Evolutionary conservation across 164 flowering plant species (phyloP).

Genomic region (Macadamia integrifolia): DNA sequence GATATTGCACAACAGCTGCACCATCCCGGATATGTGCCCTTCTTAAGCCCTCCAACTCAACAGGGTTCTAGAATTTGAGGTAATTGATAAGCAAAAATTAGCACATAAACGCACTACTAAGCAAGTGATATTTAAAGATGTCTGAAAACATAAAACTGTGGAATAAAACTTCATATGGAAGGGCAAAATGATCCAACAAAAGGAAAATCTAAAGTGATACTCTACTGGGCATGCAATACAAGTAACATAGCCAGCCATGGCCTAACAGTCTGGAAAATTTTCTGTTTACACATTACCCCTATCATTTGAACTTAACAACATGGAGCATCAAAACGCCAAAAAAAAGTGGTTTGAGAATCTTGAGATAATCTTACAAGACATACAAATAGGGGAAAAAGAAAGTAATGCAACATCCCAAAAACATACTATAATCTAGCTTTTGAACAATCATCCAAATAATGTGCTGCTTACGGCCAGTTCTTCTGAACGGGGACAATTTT

Average conservation of each 20-base stretch:
- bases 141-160: neutral
- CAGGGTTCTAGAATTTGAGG: slow-evolving; percentile 58
- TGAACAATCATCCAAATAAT: too few species aligned
- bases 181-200: neutral
- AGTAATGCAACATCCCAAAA: too few species aligned
- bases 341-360: neutral
- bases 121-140: neutral
- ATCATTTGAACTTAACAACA: neutral
- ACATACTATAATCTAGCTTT: too few species aligned
- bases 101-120: neutral
- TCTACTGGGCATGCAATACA: neutral
- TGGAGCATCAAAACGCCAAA: neutral
- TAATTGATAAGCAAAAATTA: neutral
- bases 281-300: neutral
- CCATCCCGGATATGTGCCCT: slow-evolving; percentile 93
- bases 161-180: neutral
- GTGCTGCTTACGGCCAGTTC: too few species aligned
- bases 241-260: neutral
- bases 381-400: neutral
- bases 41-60: slow-evolving; percentile 84
- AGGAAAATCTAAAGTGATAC: neutral
- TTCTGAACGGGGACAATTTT: too few species aligned
- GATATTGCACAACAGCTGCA: slow-evolving; percentile 94
- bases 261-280: neutral
- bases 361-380: neutral